phyloP scores from a whole-genome alignment of 495 filamentous ascomycete genomes.

The Aspergillus haitiensis region DNA sequence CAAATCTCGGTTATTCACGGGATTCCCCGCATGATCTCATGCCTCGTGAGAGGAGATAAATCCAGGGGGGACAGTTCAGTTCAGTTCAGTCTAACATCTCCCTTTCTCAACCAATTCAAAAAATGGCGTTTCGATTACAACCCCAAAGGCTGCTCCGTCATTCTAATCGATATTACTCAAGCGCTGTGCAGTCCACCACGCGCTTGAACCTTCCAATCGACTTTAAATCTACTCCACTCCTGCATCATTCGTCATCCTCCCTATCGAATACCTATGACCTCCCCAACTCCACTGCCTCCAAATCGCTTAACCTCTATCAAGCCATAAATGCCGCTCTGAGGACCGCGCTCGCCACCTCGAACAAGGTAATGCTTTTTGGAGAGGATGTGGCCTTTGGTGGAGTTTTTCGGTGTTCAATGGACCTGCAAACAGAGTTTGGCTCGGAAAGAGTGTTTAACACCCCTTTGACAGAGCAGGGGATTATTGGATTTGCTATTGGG shows the following conservation, averaged over 20 bases:
- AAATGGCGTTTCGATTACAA: constrained; percentile 11
- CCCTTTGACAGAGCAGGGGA: constrained; percentile 89
- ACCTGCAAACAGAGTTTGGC: constrained; percentile 83
- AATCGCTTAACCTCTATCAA: constrained; percentile 87
- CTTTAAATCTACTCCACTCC: constrained; percentile 76
- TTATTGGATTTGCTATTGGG: constrained; percentile 91
- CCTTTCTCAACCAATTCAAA: neutral
- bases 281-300: constrained; percentile 66
- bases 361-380: constrained; percentile 86
- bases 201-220: constrained; percentile 85
- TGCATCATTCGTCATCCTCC: constrained; percentile 74
- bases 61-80: neutral
- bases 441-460: constrained; percentile 94
- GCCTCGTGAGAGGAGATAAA: neutral
- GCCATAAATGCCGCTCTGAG: constrained; percentile 87
- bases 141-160: neutral
- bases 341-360: constrained; percentile 77
- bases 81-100: neutral
- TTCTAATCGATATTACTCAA: constrained; percentile 17
- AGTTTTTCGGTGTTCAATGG: constrained; percentile 93
- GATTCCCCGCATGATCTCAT: neutral
- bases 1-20: neutral
- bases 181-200: constrained; percentile 18
- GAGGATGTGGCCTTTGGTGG: constrained; percentile 97
- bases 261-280: constrained; percentile 63